These are phyloP conservation scores for Candida ipomoeae DNA, from an alignment of 805 yeast species.

Conservation along the genomic window DNA sequence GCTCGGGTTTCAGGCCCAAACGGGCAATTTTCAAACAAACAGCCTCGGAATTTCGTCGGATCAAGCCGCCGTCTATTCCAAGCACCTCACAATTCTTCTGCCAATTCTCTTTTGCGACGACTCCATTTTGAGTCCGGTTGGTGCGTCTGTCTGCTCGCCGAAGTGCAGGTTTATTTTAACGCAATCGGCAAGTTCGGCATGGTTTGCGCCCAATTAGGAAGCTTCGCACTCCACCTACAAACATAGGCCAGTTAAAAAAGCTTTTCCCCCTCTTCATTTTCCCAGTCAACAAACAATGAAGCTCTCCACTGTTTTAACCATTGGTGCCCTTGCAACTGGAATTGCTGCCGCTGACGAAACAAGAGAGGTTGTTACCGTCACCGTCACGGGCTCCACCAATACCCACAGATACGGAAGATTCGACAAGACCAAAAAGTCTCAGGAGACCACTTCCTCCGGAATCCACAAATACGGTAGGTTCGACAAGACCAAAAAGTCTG, in stretches of 20 bases:
- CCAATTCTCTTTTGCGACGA: not conserved
- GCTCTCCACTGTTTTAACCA: slow-evolving; percentile 16
- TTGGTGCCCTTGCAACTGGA: slow-evolving; percentile 16
- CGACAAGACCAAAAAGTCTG: slow-evolving; percentile 17
- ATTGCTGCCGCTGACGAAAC: slow-evolving; percentile 14
- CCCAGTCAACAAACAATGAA: slow-evolving; percentile 10
- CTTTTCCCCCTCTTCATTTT: not conserved
- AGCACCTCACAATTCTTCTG: too few relatives aligned
- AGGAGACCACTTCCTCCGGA: slow-evolving; percentile 14
- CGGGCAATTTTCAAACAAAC: not conserved
- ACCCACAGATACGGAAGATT: slow-evolving; percentile 23
- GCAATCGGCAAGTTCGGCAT: slow-evolving; percentile 14
- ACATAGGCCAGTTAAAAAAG: slow-evolving; percentile 7
- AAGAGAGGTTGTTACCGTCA: slow-evolving; percentile 15
- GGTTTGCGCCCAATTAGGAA: slow-evolving; percentile 16
- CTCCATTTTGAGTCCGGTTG: not conserved
- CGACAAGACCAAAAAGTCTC: slow-evolving; percentile 19
- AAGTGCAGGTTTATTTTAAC: not conserved
- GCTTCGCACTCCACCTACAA: slow-evolving; percentile 16
- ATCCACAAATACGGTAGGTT: slow-evolving; percentile 19
- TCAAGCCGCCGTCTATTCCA: not conserved
- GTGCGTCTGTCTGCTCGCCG: not conserved
- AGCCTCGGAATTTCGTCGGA: not conserved
- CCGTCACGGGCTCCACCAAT: slow-evolving; percentile 16
- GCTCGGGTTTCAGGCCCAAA: not conserved